phyloP scores from a whole-genome alignment of 108 stramenopile species.

The Fragilaria radians region DNA sequence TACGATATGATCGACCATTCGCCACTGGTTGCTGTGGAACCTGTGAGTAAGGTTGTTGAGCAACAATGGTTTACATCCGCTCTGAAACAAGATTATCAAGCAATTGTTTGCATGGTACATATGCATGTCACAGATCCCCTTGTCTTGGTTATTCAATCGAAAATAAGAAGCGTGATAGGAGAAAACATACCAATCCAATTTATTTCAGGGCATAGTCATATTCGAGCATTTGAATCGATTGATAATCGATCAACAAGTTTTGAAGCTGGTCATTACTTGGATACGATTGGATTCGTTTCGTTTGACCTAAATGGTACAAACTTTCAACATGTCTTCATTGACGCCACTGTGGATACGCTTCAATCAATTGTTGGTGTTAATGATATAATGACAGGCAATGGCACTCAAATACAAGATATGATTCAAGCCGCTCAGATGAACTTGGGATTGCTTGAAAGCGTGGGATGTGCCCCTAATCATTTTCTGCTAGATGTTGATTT shows the following conservation, averaged over 20 bases:
- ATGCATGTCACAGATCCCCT: constrained; percentile 63
- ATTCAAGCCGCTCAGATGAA: constrained; percentile 38
- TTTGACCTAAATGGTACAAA: constrained; percentile 25
- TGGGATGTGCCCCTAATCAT: constrained; percentile 46
- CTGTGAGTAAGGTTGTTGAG: constrained; percentile 37
- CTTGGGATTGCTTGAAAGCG: constrained; percentile 32
- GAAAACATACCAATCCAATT: constrained; percentile 65
- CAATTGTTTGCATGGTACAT: constrained; percentile 69
- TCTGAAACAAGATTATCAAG: constrained; percentile 41
- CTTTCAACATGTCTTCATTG: constrained; percentile 44
- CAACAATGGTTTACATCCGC: constrained; percentile 53
- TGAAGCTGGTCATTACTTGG: constrained; percentile 66
- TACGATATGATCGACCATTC: constrained; percentile 46
- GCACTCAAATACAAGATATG: constrained; percentile 40
- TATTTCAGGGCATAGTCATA: constrained; percentile 71
- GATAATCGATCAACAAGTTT: constrained; percentile 36
- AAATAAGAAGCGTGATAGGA: constrained; percentile 42
- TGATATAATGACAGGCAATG: constrained; percentile 39
- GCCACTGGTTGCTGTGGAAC: constrained; percentile 30
- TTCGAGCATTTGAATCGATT: constrained; percentile 22
- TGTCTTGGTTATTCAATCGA: constrained; percentile 29
- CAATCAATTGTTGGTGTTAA: constrained; percentile 18
- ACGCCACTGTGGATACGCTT: constrained; percentile 37
- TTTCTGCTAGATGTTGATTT: constrained; percentile 22
- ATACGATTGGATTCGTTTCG: constrained; percentile 69